A percentile compares a stretch with the other conserved stretches of the same genome.
Conservation (phyloP, 2,329 filamentous ascomycete genomes). For the Coccinonectria pachysandricola region DNA sequence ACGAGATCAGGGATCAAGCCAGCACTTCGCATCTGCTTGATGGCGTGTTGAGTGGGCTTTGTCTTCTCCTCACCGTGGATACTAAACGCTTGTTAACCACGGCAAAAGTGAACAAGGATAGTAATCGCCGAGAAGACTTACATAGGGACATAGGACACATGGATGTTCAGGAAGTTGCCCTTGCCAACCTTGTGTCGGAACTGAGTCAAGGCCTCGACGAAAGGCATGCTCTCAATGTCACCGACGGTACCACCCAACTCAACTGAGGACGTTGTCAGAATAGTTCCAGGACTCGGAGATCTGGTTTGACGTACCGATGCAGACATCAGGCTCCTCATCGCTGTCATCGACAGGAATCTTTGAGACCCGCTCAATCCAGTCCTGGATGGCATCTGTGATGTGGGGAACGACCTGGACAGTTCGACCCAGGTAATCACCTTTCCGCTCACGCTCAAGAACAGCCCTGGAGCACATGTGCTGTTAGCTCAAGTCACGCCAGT, state of each 20-base stretch:
- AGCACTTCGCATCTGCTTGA: constrained; percentile 72
- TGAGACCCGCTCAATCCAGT: constrained; percentile 83
- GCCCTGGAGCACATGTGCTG: too few species aligned
- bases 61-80: constrained; percentile 71
- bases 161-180: constrained; percentile 78
- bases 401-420: constrained; percentile 56
- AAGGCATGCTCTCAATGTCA: constrained; percentile 80
- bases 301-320: constrained; percentile 57
- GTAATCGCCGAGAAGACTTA: too few species aligned
- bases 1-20: constrained; percentile 64
- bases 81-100: too few species aligned
- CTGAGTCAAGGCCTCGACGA: constrained; percentile 78
- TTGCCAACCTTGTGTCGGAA: constrained; percentile 61
- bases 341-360: constrained; percentile 80
- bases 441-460: constrained; percentile 45
- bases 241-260: constrained; percentile 54
- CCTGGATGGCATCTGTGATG: constrained; percentile 82
- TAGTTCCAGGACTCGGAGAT: neutral
- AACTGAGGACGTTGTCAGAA: constrained; percentile 18
- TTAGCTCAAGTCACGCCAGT: neutral
- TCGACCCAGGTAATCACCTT: constrained; percentile 72
- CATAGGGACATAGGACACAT: constrained; percentile 83
- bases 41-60: constrained; percentile 89
- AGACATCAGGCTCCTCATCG: constrained; percentile 75
- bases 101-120: too few species aligned